Evolutionary conservation across 306 rosid genomes (phyloP), one percentile per base, ranked within the genome.

Genomic region (Fagus sylvatica): DNA sequence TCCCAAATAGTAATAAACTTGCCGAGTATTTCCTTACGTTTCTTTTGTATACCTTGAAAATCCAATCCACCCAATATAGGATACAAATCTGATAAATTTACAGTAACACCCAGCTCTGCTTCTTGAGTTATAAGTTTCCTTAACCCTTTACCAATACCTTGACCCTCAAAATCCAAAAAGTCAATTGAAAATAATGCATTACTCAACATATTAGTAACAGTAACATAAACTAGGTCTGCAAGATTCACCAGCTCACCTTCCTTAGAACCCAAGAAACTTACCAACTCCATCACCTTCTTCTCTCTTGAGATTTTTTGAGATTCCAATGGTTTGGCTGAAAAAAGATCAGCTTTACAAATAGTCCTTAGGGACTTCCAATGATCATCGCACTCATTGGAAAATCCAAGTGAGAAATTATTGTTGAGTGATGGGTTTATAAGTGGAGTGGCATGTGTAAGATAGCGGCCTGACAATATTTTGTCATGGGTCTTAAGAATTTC

Each of bases 401-500:
- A 39, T 0, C 61, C 6, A 3, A 78, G 17, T 3, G 77, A 71
- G 17, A 61, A 60, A n/a, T n/a, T n/a, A 17, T 39, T 39, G 13
- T 43, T 43, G 13, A 43, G 51, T 0, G 9, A 7, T 43, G 40
- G 67, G 11, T 22, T 19, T 15, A 28, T 49, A 1, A 17, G 15
- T 4, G 65, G 53, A 49, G 54, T 1, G 1, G 43, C 77, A 19
- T 48, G 4, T 60, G 76, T 17, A 33, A 69, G 46, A 16, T 78
- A 72, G 28, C 76, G 49, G 28, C 60, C 76, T 9, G 51, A 78
- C 13, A 78, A 28, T 4, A 37, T 10, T 16, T 64, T 30, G 34
- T 70, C 81, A 13, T 78, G 75, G 62, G 76, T 78, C 34, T 72
- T 60, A 19, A 78, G 81, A 9, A 78, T 60, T 43, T 59, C 62